Evolutionary conservation across 805 yeast genomes (phyloP).

Genomic region (Candida manassasensis): DNA sequence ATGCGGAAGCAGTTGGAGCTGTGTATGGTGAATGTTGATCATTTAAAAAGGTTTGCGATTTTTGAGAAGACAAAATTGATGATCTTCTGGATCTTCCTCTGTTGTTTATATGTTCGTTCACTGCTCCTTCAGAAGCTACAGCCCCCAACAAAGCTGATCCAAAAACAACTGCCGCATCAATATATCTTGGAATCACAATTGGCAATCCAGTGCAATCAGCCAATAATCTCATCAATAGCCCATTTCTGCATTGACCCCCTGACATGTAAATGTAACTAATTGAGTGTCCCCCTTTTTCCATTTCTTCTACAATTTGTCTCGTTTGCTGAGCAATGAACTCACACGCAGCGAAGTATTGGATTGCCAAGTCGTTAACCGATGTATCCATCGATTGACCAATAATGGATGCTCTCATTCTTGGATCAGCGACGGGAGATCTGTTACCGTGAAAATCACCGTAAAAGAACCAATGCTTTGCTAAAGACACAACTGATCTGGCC

Average conservation of each 20-base stretch:
- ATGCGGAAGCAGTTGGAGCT: constrained; percentile 75
- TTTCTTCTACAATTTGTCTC: constrained; percentile 84
- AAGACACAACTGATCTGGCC: constrained; percentile 67
- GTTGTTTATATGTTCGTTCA: constrained; percentile 29
- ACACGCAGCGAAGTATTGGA: constrained; percentile 87
- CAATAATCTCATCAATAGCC: constrained; percentile 78
- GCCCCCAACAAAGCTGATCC: constrained; percentile 96
- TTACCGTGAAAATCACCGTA: constrained; percentile 97
- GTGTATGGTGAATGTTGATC: constrained; percentile 59
- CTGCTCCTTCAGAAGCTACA: constrained; percentile 73
- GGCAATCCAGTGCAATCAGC: constrained; percentile 94
- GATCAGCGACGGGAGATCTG: constrained; percentile 96
- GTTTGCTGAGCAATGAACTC: constrained; percentile 98
- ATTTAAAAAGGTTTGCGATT: constrained; percentile 28
- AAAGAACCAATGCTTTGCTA: constrained; percentile 82
- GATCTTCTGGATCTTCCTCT: constrained; percentile 35
- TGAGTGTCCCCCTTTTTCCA: constrained; percentile 75
- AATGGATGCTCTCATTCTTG: constrained; percentile 85
- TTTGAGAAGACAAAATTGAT: constrained; percentile 24
- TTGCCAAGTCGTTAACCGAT: constrained; percentile 77
- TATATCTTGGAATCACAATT: constrained; percentile 86
- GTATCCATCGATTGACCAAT: constrained; percentile 92
- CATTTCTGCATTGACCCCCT: constrained; percentile 96
- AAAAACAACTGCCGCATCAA: constrained; percentile 95
- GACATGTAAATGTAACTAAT: constrained; percentile 78